Evolutionary conservation across 164 flowering plant genomes (phyloP), one percentile per base, ranked within the genome.

Genomic region (Vitis labrusca): DNA sequence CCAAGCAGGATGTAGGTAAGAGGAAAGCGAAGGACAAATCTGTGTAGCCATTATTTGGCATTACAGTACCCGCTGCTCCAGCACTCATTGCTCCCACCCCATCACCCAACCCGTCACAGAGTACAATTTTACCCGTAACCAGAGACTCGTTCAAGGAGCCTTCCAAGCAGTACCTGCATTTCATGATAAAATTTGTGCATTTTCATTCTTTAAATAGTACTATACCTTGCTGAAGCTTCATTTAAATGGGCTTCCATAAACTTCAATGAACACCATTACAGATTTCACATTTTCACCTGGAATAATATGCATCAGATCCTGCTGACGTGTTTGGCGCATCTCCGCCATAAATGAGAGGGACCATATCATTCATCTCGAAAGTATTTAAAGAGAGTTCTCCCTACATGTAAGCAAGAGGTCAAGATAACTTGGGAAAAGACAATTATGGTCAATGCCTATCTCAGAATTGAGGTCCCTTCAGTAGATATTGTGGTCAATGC

Each of bases 71-170:
- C 6, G 32, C n/a, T 50, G 73, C 77, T 49, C 67, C 72, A 10
- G 58, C 54, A 6, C 16, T 5, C 3, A 69, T 9, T 12, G 65
- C 23, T 15, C 32, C 44, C 17, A 10, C 49, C 48, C 59, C 69
- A 2, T 9, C 14, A 8, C 13, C n/a, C 19, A 58, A 32, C 0
- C 2, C 9, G 52, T 69, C 77, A 66, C 83, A 80, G 2, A 77
- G 10, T 16, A 77, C 81, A 15, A 80, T 80, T 63, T 77, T 80
- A 9, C 79, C 77, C 11, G 50, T 8, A 14, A 80, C 70, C 63
- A 66, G 14, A 9, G 65, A 29, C 30, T 23, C 5, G 60, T 80
- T 69, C 57, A 80, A 80, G 1, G 73, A 52, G 32, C 53, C 70
- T 4, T 16, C 7, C 1, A 3, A 19, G 72, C 83, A 80, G 51